Evolutionary conservation across 2,329 filamentous ascomycete species (phyloP), one percentile per base, ranked within the genome.

Genomic region (Aspergillus sp.): DNA sequence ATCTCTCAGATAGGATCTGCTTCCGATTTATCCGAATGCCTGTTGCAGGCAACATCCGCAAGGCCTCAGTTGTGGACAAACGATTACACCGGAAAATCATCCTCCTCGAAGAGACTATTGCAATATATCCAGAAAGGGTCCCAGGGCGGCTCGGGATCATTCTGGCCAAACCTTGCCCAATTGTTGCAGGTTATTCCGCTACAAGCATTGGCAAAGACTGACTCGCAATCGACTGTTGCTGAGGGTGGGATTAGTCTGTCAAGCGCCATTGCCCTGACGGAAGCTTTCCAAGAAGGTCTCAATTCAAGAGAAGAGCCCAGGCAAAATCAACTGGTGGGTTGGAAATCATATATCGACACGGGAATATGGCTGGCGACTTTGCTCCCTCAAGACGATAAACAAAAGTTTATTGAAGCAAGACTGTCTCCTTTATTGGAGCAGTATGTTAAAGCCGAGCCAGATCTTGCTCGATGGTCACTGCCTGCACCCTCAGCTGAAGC

Each of bases 121-220:
- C 72, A 81, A 7, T 93, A 94, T 53, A 71, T 97, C 6, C 83
- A 86, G 49, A 87, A 83, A 56, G 91, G 93, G 3, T 95, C 91
- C 0, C 88, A 96, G 58, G 80, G 82, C n/a, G 85, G 86, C 3
- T 73, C 81, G 0, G 68, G 75, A 4, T 77, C 75, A 7, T 95
- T 84, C 59, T 98, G 93, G 93, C 66, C 74, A 27, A 79, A 78
- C 11, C 62, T 95, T 29, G 73, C 77, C 33, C 70, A 74, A 28
- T 67, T 97, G 0, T 61, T 95, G 39, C 62, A 67, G 26, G 61
- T 61, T 6, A 54, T 87, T 9, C 84, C 84, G 5, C 46, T 59
- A 5, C 70, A 77, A 19, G 63, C 82, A 39, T 46, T 69, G 31
- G 56, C 54, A 35, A 52, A 60, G 6, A 46, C 60, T 11, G 55